Evolutionary conservation across 2,329 filamentous ascomycete genomes (phyloP), one percentile per base, ranked within the genome.

Genomic region (Cercospora sesami): DNA sequence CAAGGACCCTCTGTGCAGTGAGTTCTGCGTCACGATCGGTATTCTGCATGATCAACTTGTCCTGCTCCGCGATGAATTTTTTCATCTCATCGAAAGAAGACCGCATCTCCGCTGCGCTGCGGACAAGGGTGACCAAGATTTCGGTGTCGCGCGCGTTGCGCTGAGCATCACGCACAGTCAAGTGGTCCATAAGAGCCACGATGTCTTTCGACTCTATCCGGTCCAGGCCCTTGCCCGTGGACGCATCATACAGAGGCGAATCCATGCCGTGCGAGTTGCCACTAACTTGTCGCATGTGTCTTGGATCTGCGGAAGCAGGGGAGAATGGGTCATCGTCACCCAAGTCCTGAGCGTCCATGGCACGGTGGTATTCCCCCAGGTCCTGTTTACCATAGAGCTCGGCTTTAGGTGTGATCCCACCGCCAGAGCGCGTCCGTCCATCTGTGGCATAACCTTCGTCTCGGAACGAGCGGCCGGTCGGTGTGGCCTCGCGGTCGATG

Each of bases 31-130:
- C 92, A 75, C 92, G 91, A 74, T 94, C 90, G n/a, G 92, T 91
- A 70, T 91, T 90, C 45, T 91, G 90, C 80, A 97, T 92, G 75
- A 98, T 91, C 75, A 93, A 87, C 68, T 92, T 92, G 76, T 97
- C 94, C 68, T 96, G 94, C 72, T 96, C 91, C 60, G 91, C 90
- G 69, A 99, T 91, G 76, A 96, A 90, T 71, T 90, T 91, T 83
- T 95, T 97, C 86, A 99, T 91, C 75, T 97, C 94, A 72, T 96
- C 92, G 77, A 98, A 96, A 0, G 93, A 96, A 73, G 92, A 96
- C 71, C 94, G 92, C 94, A 98, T 98, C 80, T 99, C 95, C 12
- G 95, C 90, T 4, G 95, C 94, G 64, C 93, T 94, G 68, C 94
- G 90, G 69, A 99, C 95, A 33, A 99, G 87, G 0, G 95, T 94